phyloP scores from a whole-genome alignment of 164 flowering plant species.

The Aristolochia contorta region DNA sequence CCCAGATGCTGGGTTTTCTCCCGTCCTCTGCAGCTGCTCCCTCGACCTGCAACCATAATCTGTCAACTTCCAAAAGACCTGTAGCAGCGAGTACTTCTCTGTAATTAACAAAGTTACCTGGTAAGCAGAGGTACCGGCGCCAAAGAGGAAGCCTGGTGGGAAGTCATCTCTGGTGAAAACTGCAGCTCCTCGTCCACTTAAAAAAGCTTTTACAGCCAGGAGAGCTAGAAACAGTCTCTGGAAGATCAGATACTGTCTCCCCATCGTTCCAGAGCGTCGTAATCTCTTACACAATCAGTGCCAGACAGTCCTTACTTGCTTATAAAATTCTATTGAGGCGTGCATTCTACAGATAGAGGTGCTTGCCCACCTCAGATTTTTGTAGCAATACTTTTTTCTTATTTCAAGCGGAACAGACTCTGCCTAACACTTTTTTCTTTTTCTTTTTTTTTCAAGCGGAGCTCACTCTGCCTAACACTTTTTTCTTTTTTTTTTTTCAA shows the following conservation, averaged over 20 bases:
- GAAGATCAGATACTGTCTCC: neutral
- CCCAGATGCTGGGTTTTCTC: slow-evolving; percentile 20
- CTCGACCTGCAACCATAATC: slow-evolving; percentile 6
- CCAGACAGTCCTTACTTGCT: neutral
- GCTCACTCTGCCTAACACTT: too few species aligned
- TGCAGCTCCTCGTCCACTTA: neutral
- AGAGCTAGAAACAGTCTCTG: neutral
- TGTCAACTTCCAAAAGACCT: neutral
- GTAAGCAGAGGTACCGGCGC: slow-evolving; percentile 12
- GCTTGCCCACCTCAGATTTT: too few species aligned
- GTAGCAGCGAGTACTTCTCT: neutral
- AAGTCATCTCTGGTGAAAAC: slow-evolving; percentile 8
- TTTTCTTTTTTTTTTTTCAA: neutral
- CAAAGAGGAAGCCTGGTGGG: slow-evolving; percentile 14
- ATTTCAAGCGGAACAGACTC: too few species aligned
- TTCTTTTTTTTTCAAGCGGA: too few species aligned
- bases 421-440: too few species aligned
- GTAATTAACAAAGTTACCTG: slow-evolving; percentile 3
- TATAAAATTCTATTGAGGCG: neutral
- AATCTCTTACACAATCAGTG: neutral
- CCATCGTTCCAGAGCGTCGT: neutral
- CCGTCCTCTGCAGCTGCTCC: slow-evolving; percentile 17
- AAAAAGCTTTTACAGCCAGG: neutral
- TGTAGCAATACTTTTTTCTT: neutral
- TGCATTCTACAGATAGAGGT: too few species aligned